These are phyloP conservation scores for Themeda triandra DNA, from an alignment of 176 grass and related monocot species.

Conservation along the genomic window DNA sequence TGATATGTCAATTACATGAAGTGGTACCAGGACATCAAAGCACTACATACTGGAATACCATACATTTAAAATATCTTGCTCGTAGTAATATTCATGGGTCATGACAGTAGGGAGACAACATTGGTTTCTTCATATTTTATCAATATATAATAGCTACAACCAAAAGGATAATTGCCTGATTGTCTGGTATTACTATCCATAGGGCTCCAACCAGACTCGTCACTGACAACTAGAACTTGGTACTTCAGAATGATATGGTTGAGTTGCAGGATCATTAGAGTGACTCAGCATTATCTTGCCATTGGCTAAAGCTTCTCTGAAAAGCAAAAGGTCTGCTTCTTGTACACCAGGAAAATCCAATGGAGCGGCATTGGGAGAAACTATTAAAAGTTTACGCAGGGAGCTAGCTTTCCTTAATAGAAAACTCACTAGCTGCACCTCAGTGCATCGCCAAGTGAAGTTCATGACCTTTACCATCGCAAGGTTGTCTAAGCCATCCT, in stretches of 20 bases:
- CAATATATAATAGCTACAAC: neutral
- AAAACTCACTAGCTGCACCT: neutral
- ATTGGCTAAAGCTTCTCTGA: neutral
- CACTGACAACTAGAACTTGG: neutral
- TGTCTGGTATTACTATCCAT: neutral
- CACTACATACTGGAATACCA: no score
- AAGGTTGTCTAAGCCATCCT: slow-evolving; percentile 16
- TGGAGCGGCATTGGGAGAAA: neutral
- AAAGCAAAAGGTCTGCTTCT: neutral
- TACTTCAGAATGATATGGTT: slow-evolving; percentile 4
- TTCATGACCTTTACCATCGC: slow-evolving; percentile 2
- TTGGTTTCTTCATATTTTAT: no score
- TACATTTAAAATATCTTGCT: no score
- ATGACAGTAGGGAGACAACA: neutral
- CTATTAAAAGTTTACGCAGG: neutral
- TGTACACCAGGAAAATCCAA: neutral
- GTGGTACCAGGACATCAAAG: neutral
- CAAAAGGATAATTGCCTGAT: neutral
- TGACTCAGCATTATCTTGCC: slow-evolving; percentile 3
- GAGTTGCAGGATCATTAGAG: neutral
- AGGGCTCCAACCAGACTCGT: neutral
- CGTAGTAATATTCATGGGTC: no score
- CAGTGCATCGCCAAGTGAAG: neutral
- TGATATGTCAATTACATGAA: neutral
- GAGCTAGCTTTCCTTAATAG: slow-evolving; percentile 18